Conservation (phyloP, 768 basidiomycete genomes). For the Termitomyces eurrhizus region DNA sequence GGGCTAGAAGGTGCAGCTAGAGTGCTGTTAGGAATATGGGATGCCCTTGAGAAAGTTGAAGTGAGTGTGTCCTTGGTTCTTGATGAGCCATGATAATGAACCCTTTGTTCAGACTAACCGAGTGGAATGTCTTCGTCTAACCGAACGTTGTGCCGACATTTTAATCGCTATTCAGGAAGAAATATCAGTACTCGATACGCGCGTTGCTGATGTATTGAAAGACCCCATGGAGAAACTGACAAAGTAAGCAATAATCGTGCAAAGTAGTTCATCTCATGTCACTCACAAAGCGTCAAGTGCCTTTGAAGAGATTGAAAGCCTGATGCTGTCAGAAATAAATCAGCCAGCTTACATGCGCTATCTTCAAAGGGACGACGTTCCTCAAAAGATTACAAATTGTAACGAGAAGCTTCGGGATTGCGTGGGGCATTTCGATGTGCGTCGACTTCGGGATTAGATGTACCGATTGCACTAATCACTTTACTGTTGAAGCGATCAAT, state of each 20-base stretch:
- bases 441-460: neutral
- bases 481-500: neutral
- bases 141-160: constrained; percentile 66
- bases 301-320: constrained; percentile 37
- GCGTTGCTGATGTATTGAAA: constrained; percentile 42
- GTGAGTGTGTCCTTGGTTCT: constrained; percentile 31
- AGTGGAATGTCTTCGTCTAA: constrained; percentile 64
- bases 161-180: constrained; percentile 58
- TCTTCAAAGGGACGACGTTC: constrained; percentile 66
- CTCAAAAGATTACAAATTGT: constrained; percentile 46
- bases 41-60: constrained; percentile 53
- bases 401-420: constrained; percentile 55
- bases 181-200: constrained; percentile 48
- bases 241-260: constrained; percentile 30
- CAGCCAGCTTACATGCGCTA: constrained; percentile 74
- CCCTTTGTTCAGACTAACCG: constrained; percentile 51
- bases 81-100: neutral
- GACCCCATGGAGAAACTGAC: constrained; percentile 48
- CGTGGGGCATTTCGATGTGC: constrained; percentile 50
- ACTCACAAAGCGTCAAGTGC: constrained; percentile 23
- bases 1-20: constrained; percentile 48
- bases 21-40: constrained; percentile 59
- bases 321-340: constrained; percentile 55
- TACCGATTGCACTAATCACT: neutral
- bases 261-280: neutral